Conservation (phyloP, 257 asterid genomes). For the Mentha longifolia region DNA sequence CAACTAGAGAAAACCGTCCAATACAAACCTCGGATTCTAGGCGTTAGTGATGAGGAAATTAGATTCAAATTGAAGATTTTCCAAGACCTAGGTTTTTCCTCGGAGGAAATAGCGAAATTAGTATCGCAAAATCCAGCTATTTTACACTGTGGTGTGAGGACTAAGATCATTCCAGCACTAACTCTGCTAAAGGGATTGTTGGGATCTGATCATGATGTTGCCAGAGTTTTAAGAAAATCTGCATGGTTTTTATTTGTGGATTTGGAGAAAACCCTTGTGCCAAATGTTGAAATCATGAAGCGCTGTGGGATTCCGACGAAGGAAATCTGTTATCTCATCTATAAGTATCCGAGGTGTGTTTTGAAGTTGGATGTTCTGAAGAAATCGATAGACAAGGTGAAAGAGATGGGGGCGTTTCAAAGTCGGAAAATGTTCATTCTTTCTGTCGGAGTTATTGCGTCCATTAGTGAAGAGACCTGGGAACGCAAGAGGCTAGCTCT, state of each 20-base stretch:
- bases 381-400: slow-evolving; percentile 14
- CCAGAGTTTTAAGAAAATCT: slow-evolving; percentile 22
- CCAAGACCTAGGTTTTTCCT: background rate
- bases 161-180: slow-evolving; percentile 31
- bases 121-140: background rate
- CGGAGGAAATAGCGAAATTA: background rate
- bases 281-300: slow-evolving; percentile 43
- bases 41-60: background rate
- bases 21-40: background rate
- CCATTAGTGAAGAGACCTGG: slow-evolving; percentile 33
- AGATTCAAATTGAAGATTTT: background rate
- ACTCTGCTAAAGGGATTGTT: slow-evolving; percentile 36
- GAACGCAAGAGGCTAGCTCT: slow-evolving; percentile 31
- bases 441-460: slow-evolving; percentile 30
- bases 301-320: slow-evolving; percentile 31
- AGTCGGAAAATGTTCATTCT: slow-evolving; percentile 35
- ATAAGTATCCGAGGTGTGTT: slow-evolving; percentile 37
- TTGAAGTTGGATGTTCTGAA: slow-evolving; percentile 34
- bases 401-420: slow-evolving; percentile 31
- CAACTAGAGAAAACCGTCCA: background rate
- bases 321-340: background rate
- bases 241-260: slow-evolving; percentile 26
- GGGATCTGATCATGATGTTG: slow-evolving; percentile 41
- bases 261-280: slow-evolving; percentile 31
- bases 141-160: background rate